A percentile compares a stretch with the other conserved stretches of the same genome.
Conservation (phyloP, 2,329 filamentous ascomycete species). For the Aspergillus sp. region DNA sequence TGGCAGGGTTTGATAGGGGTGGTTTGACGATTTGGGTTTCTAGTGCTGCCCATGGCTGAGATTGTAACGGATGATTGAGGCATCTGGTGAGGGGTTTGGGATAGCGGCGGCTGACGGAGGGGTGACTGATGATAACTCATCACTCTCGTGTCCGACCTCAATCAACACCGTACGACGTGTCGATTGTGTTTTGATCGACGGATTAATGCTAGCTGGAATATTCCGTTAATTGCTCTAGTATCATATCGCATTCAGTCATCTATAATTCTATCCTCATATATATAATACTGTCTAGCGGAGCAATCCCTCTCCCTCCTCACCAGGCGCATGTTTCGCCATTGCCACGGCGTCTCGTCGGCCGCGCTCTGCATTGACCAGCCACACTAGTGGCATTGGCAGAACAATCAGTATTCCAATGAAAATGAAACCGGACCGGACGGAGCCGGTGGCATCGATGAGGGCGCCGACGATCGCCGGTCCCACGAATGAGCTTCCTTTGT, state of each 20-base stretch:
- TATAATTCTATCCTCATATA: no score
- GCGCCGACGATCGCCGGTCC: constrained; percentile 85
- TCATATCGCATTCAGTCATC: no score
- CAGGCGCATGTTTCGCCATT: constrained; percentile 29
- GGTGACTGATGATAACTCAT: neutral
- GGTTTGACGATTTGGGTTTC: neutral
- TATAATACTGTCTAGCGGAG: constrained; percentile 9
- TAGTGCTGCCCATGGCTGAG: no score
- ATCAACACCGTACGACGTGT: no score
- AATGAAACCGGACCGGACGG: constrained; percentile 81
- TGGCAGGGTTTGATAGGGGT: neutral
- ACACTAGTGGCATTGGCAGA: constrained; percentile 77
- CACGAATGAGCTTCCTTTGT: constrained; percentile 88
- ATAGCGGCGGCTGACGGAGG: neutral
- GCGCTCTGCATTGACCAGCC: constrained; percentile 58
- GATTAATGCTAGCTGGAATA: no score
- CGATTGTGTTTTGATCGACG: no score
- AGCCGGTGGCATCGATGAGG: constrained; percentile 76
- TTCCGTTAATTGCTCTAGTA: no score
- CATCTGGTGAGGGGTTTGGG: neutral
- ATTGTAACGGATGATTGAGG: neutral
- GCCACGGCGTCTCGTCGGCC: constrained; percentile 34
- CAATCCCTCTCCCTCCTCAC: constrained; percentile 32
- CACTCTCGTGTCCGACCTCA: neutral
- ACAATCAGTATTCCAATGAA: constrained; percentile 81